phyloP scores from a whole-genome alignment of 352 stramenopile genomes.

The Aphanomyces stellatus region DNA sequence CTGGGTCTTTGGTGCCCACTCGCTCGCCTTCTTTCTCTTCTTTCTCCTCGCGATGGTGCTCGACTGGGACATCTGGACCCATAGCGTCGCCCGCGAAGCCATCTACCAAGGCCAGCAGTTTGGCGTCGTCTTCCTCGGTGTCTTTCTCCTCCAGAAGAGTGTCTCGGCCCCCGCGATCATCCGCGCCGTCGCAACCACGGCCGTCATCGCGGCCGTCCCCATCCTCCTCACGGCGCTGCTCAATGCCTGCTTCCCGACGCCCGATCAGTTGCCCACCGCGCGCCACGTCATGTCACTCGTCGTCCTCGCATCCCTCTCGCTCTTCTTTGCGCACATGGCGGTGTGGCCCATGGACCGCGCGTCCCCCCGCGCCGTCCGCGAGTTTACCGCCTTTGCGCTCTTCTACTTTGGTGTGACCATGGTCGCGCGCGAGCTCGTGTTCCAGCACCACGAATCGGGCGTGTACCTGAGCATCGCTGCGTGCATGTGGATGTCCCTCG shows the following conservation, averaged over 20 bases:
- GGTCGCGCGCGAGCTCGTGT: conserved; percentile 35
- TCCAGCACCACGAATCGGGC: not conserved
- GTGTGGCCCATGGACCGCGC: conserved; percentile 6
- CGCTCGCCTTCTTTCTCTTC: not conserved
- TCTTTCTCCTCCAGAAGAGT: conserved; percentile 57
- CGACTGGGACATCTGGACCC: not conserved
- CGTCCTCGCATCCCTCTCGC: conserved; percentile 27
- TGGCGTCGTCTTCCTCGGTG: conserved; percentile 45
- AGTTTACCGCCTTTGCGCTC: conserved; percentile 27
- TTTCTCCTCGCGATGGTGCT: not conserved
- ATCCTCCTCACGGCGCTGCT: conserved; percentile 42
- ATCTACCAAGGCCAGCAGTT: conserved; percentile 48
- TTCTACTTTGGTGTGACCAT: conserved; percentile 32
- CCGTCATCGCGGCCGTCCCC: conserved; percentile 44
- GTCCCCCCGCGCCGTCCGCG: conserved; percentile 25
- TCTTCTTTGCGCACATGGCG: conserved; percentile 32
- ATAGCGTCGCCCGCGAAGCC: not conserved
- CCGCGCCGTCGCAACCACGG: conserved; percentile 31
- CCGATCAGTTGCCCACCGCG: not conserved
- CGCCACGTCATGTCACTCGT: conserved; percentile 32
- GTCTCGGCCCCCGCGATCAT: conserved; percentile 42
- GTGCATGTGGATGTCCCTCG: conserved; percentile 43
- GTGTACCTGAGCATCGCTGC: conserved; percentile 33
- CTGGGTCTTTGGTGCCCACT: conserved; percentile 34
- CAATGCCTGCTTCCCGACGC: conserved; percentile 1